Base-by-base conservation (phyloP, 2,329 filamentous ascomycete species). In the Metarhizium robertsii region DNA sequence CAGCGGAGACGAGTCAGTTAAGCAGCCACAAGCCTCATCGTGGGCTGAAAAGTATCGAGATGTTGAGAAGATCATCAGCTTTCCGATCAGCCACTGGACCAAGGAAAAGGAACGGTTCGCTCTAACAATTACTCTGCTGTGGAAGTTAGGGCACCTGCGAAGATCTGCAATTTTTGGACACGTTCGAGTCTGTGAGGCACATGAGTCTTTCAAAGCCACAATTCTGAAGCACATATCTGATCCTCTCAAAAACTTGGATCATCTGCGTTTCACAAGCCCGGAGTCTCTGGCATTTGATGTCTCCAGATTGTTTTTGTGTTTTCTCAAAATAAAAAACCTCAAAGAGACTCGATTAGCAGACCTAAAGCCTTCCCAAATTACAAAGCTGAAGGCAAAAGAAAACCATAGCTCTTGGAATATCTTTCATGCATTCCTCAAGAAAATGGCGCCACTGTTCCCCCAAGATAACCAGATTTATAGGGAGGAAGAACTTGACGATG, bases 381-480 rank as follows among this genome's bases (percentile, higher is more conserved):
- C 58, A 11, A 53, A 52, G 5, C 52, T 67, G n/a, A 49, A 46
- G 7, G 46, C 52, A 6, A 64, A 59, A 45, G 57, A 64, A 29
- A 61, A 56, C 4, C 59, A 58, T 8, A 63, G 49, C 18, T 62
- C 57, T 4, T 66, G 64, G 53, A 51, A 54, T 3, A 25, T 56
- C 16, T 65, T 70, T 42, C 65, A 63, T 32, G 55, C 50, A 1
- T 70, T 73, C 20, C 51, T 73, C 6, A 57, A 51, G 2, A 52
- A 56, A 6, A 60, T 65, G 36, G 60, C 60, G 8, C 55, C 65
- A 3, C 20, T 56, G 0, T 72, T 71, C 43, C 70, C 70, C 0
- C 59, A 67, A 16, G 64, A 67, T 10, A 67, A 63, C 34, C 66
- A 70, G 36, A 71, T 73, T 14, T 68, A 64, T 55, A 62, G 60